Evolutionary conservation across 1,139 yeast genomes (phyloP), one percentile per base, ranked within the genome.

Genomic region (Yamadazyma oceani): DNA sequence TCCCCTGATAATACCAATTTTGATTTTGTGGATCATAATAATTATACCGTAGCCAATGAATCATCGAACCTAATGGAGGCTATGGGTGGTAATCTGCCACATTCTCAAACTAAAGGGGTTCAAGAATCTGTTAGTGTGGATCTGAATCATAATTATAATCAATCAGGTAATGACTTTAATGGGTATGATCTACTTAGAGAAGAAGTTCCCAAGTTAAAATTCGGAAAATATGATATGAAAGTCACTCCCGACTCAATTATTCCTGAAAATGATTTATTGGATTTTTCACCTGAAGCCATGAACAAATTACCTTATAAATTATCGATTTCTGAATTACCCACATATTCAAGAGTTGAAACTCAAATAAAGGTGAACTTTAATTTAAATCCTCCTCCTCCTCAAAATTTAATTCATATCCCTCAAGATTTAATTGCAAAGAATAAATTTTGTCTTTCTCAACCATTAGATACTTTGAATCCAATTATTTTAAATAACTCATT

Each of bases 301-400:
- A 56, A 62, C 10, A 54, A 59, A 10, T 64, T 84, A 42, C 88
- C 88, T 3, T 85, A 79, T 59, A 65, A 72, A 38, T 54, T 90
- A 42, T 62, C 64, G 22, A 65, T 89, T 1, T 64, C 72, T 10
- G 84, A 81, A 39, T 64, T 90, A 35, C 97, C 97, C 1, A 62
- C 75, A 9, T 80, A 80, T 50, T 87, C 96, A 8, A 76, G 98
- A 48, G 97, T 92, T 5, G 98, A 92, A 62, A 92, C 97, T 15
- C 97, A 92, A 64, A 87, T 90, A 56, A 90, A 88, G 58, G 67
- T 92, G 40, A 73, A 77, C 36, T 63, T 92, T 22, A 61, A 76
- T 6, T 66, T 88, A 34, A 71, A 79, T 24, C 96, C 95, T 2
- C 76, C 87, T 9, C 94, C 95, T 4, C 73, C 75, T 6, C 83